Conservation (phyloP, 2,329 filamentous ascomycete genomes). For the Teratosphaeria viscida region DNA sequence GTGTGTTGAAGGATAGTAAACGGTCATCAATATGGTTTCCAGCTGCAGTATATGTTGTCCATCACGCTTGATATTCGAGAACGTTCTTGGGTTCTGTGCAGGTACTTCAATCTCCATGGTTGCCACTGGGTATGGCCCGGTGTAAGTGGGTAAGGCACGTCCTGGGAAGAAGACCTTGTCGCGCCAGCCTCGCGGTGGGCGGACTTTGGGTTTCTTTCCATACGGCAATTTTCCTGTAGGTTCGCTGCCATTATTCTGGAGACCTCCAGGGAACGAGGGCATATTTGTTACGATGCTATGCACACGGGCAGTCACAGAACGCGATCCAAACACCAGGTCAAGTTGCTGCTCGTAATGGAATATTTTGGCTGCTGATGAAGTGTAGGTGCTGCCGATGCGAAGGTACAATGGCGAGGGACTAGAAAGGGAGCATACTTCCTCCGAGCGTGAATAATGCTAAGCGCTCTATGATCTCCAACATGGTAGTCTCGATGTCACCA, state of each 20-base stretch:
- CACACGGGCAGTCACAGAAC: neutral
- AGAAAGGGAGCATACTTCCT: neutral
- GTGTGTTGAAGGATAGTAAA: slow-evolving; percentile 52
- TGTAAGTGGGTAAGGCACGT: slow-evolving; percentile 38
- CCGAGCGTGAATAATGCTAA: neutral
- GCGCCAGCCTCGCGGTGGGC: slow-evolving; percentile 37
- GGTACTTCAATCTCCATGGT: slow-evolving; percentile 48
- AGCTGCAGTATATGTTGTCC: slow-evolving; percentile 40
- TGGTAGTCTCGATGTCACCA: neutral
- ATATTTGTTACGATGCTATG: neutral
- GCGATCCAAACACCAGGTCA: neutral
- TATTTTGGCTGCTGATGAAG: neutral
- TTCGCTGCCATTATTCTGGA: slow-evolving; percentile 6
- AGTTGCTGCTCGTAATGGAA: neutral
- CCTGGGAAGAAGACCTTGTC: slow-evolving; percentile 38
- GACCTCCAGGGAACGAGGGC: slow-evolving; percentile 1
- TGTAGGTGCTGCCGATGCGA: neutral
- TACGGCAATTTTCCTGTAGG: slow-evolving; percentile 26
- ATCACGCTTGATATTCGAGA: slow-evolving; percentile 42
- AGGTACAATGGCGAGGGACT: neutral
- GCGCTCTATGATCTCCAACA: neutral
- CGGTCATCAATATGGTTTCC: slow-evolving; percentile 51
- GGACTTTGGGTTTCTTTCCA: slow-evolving; percentile 38
- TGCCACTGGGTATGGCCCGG: slow-evolving; percentile 43
- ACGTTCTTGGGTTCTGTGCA: slow-evolving; percentile 34